phyloP scores from a whole-genome alignment of 768 basidiomycete genomes.

The Leucocoprinus birnbaumii region DNA sequence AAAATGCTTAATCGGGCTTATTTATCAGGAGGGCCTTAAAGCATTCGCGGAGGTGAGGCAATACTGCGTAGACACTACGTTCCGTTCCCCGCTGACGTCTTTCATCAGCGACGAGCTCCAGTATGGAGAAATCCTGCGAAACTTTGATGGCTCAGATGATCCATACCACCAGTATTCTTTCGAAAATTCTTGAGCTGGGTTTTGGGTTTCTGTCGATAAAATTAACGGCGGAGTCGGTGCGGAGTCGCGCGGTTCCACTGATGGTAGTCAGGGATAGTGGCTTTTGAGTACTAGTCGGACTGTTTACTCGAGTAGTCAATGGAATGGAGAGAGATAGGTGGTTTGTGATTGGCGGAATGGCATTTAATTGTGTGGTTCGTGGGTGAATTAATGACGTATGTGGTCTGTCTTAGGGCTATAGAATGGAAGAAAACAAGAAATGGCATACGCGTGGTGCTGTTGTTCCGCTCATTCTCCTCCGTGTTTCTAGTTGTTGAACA shows the following conservation, averaged over 20 bases:
- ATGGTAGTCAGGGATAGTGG: constrained; percentile 1
- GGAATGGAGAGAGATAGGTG: background rate
- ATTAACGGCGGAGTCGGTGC: background rate
- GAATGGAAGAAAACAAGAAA: constrained; percentile 12
- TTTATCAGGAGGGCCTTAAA: constrained; percentile 59
- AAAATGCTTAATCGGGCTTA: background rate
- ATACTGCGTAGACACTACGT: constrained; percentile 3
- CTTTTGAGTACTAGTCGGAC: background rate
- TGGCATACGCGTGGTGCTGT: background rate
- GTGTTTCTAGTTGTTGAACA: background rate
- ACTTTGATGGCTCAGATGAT: constrained; percentile 5
- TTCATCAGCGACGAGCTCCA: constrained; percentile 13
- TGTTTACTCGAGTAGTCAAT: background rate
- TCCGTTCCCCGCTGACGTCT: background rate
- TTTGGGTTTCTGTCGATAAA: background rate
- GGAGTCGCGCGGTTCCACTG: background rate
- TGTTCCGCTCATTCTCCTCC: background rate
- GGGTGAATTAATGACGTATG: constrained; percentile 9
- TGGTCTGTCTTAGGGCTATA: background rate
- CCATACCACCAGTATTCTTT: background rate
- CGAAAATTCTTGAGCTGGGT: constrained; percentile 2
- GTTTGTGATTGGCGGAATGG: constrained; percentile 3
- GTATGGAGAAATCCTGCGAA: constrained; percentile 17
- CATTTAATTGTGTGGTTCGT: background rate
- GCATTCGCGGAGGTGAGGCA: constrained; percentile 62